Percentiles rank a stretch among this genome's conserved stretches.
These are phyloP conservation scores for Eleusine indica DNA, from an alignment of 176 grass and related monocot species.

Conservation along the genomic window DNA sequence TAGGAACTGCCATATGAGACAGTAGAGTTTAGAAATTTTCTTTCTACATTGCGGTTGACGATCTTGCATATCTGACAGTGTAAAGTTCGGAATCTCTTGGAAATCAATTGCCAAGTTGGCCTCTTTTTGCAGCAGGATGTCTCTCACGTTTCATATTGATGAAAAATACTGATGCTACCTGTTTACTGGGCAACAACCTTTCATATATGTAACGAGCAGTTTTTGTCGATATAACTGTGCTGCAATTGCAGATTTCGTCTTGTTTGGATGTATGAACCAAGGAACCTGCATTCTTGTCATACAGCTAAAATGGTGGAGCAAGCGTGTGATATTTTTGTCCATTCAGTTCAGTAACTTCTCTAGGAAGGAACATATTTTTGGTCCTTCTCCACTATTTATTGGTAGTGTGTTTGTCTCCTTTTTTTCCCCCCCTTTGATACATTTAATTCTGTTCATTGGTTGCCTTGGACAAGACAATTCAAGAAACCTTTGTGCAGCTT, in stretches of 20 bases:
- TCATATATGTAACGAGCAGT: background rate
- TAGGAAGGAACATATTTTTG: background rate
- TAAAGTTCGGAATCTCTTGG: constrained; percentile 15
- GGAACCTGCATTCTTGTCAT: background rate
- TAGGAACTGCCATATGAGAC: constrained; percentile 24
- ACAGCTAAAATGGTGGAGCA: background rate
- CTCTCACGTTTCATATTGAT: constrained; percentile 14
- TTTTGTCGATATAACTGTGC: background rate
- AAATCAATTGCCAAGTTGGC: background rate
- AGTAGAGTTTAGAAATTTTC: constrained; percentile 29
- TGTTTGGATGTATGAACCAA: constrained; percentile 11
- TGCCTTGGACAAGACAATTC: background rate
- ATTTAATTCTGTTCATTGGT: background rate
- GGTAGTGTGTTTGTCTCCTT: background rate
- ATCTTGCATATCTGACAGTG: background rate
- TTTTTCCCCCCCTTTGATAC: background rate
- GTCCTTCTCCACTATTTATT: background rate
- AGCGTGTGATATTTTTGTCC: background rate
- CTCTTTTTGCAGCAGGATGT: constrained; percentile 15
- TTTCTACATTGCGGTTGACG: constrained; percentile 22
- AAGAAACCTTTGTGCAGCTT: background rate
- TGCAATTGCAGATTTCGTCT: background rate
- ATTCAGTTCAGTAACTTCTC: background rate
- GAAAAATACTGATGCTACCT: constrained; percentile 17
- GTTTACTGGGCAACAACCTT: background rate